Conservation (phyloP, 306 rosid species). For the Macrotyloma uniflorum region DNA sequence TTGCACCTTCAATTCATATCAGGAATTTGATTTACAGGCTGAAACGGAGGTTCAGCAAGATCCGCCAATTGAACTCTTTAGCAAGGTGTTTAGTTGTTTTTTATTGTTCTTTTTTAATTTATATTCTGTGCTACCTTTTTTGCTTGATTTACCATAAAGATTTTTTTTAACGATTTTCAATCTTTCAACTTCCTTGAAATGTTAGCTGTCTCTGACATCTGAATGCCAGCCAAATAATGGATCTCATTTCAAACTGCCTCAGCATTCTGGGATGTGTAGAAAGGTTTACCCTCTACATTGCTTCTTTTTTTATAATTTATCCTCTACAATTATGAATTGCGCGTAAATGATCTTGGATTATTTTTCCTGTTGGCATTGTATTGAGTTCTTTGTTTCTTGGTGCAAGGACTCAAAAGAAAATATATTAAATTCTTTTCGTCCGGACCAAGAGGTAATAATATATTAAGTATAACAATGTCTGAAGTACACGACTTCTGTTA, state of each 20-base stretch:
- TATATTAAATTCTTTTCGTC: conserved; percentile 59
- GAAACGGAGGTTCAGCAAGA: conserved; percentile 63
- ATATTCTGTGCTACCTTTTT: neutral
- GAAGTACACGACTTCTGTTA: conserved; percentile 16
- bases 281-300: conserved; percentile 62
- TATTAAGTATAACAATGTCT: conserved; percentile 12
- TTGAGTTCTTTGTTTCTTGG: conserved; percentile 64
- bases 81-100: conserved; percentile 59
- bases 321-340: conserved; percentile 41
- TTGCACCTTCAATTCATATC: conserved; percentile 32
- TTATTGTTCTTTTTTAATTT: neutral
- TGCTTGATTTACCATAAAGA: conserved; percentile 4
- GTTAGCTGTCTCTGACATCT: conserved; percentile 81
- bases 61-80: conserved; percentile 81
- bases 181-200: conserved; percentile 37
- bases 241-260: conserved; percentile 55
- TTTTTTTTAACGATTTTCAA: conserved; percentile 29
- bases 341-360: conserved; percentile 27
- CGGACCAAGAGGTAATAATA: conserved; percentile 58
- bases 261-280: conserved; percentile 48
- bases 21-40: conserved; percentile 75
- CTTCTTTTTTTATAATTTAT: conserved; percentile 1
- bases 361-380: conserved; percentile 32
- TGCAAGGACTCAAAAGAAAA: conserved; percentile 93
- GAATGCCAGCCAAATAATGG: conserved; percentile 67